Percentiles rank a stretch among this genome's conserved stretches.
phyloP scores from a whole-genome alignment of 2,329 filamentous ascomycete genomes.

The Penicillium sp. region DNA sequence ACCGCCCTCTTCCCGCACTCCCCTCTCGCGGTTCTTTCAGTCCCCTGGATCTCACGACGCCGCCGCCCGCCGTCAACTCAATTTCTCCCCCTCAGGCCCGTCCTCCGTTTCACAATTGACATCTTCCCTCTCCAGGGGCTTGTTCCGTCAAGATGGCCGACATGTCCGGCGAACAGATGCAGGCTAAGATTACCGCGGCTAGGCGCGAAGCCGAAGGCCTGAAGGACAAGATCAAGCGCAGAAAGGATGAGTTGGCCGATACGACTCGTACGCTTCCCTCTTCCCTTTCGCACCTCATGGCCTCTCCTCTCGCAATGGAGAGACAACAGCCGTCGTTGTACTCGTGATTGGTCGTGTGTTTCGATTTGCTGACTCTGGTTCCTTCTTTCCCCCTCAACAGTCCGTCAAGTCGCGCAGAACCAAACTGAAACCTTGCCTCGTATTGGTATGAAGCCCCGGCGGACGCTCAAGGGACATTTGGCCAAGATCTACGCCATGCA shows the following conservation, averaged over 20 bases:
- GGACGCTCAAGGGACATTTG: slow-evolving; percentile 91
- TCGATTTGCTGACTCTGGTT: no score
- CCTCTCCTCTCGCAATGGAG: no score
- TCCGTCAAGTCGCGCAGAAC: slow-evolving; percentile 84
- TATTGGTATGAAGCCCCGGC: slow-evolving; percentile 95
- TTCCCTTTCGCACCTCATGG: no score
- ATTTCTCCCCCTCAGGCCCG: no score
- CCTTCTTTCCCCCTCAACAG: slow-evolving; percentile 44
- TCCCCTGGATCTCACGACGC: no score
- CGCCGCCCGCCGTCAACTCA: no score
- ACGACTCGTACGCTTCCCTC: slow-evolving; percentile 69
- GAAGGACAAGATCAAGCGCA: slow-evolving; percentile 98
- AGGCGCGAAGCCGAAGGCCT: slow-evolving; percentile 94
- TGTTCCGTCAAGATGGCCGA: slow-evolving; percentile 37
- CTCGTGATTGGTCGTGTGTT: no score
- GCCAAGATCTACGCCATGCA: slow-evolving; percentile 99
- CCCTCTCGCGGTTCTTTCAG: slow-evolving; percentile 5
- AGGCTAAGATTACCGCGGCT: slow-evolving; percentile 84
- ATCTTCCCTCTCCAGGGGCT: slow-evolving; percentile 22
- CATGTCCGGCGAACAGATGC: slow-evolving; percentile 57
- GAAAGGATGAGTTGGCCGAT: slow-evolving; percentile 98
- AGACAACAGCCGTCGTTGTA: no score
- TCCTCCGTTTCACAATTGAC: slow-evolving; percentile 7
- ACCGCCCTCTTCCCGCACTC: no score
- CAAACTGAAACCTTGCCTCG: slow-evolving; percentile 85